Evolutionary conservation across 139 green algal species (phyloP), one percentile per base, ranked within the genome.

Genomic region (Marvania coccoides): DNA sequence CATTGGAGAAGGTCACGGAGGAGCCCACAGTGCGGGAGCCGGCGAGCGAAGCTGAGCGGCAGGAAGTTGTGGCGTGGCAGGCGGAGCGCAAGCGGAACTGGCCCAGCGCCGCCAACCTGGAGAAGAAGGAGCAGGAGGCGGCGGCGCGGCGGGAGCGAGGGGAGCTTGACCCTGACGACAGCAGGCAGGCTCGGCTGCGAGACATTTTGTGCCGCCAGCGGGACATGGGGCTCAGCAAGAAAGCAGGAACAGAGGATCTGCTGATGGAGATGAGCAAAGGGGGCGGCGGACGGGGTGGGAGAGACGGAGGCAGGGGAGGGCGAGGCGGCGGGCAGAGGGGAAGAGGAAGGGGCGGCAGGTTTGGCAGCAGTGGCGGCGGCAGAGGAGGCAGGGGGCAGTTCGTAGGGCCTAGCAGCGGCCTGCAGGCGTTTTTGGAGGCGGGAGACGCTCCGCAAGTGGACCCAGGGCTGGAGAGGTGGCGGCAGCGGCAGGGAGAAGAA

Each of bases 191-290:
- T 39, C 63, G 65, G 38, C 63, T 77, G 40, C 48, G 33, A 9
- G 63, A 71, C 8, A 38, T 77, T 3, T 53, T 77, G 30, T 33
- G 46, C 26, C 63, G 47, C 23, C 71, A 77, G 56, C 45, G 38
- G 12, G 42, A 31, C 15, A 73, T 77, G 71, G 71, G 71, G 0
- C 46, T 77, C 5, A 42, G 26, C 30, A 69, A 54, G 35, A 53
- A 55, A 4, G 71, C 71, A 3, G 71, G 71, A 5, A 77, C 71
- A 2, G 29, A 69, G 24, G 71, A 77, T 35, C 55, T 77, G 71
- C 47, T 58, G 6, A 3, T 68, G 12, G 47, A 67, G 26, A 47
- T 74, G 67, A 14, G 15, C n/a, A 33, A 28, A 8, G 40, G 40
- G 5, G 19, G 23, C 6, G 58, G 58, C 23, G 55, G 55, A 5